These are phyloP conservation scores for Fraxinus baroniana DNA, from an alignment of 305 asterid genomes.

Conservation along the genomic window DNA sequence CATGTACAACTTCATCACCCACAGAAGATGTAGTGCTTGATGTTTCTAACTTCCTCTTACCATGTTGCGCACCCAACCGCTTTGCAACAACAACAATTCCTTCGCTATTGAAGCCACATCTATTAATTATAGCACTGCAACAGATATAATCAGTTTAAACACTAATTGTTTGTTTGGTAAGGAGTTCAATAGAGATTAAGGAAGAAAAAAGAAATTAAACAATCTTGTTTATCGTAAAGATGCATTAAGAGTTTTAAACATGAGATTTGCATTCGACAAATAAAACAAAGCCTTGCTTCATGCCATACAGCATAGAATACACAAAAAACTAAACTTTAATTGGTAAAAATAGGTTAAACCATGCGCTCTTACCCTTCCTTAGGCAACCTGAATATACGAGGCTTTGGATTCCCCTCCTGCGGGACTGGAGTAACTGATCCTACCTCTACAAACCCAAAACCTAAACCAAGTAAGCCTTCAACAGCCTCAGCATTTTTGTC, in stretches of 20 bases:
- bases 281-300: neutral
- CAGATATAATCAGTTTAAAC: constrained; percentile 12
- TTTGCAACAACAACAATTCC: constrained; percentile 97
- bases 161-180: neutral
- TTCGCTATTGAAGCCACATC: constrained; percentile 98
- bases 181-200: neutral
- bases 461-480: constrained; percentile 91
- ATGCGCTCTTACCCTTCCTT: constrained; percentile 64
- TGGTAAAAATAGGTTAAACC: neutral
- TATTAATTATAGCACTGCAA: constrained; percentile 85
- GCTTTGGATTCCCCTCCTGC: constrained; percentile 97
- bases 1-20: constrained; percentile 74
- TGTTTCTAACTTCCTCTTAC: constrained; percentile 79
- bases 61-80: constrained; percentile 93
- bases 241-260: neutral
- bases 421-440: constrained; percentile 98
- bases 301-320: neutral
- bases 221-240: neutral
- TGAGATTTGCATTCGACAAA: neutral
- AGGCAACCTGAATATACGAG: constrained; percentile 87
- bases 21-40: constrained; percentile 62
- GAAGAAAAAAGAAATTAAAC: neutral
- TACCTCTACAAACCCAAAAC: constrained; percentile 98
- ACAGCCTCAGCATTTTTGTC: constrained; percentile 96
- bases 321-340: constrained; percentile 6